phyloP scores from a whole-genome alignment of 2,329 filamentous ascomycete species.

The Coccinonectria pachysandricola region DNA sequence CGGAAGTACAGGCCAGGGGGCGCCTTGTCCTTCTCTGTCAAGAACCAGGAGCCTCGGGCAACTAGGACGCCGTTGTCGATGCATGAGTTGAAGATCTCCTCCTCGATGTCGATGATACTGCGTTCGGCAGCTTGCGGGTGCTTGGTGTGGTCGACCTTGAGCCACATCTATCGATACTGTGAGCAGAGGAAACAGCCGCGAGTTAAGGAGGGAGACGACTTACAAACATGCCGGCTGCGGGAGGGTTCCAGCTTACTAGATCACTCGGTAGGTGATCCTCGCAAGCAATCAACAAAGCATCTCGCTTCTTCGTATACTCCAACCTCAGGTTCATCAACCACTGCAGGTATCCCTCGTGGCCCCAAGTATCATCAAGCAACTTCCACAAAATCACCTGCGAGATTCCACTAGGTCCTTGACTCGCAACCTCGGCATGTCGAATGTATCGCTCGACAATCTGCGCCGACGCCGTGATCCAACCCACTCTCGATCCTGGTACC shows the following conservation, averaged over 20 bases:
- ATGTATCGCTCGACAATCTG: conserved; percentile 77
- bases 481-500: conserved; percentile 67
- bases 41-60: conserved; percentile 85
- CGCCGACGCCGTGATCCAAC: conserved; percentile 82
- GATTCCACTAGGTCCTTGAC: conserved; percentile 77
- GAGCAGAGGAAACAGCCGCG: too few species aligned
- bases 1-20: conserved; percentile 71
- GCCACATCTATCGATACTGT: conserved; percentile 58
- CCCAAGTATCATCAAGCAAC: conserved; percentile 88
- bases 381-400: conserved; percentile 79
- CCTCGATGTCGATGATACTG: conserved; percentile 59
- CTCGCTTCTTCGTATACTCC: conserved; percentile 70
- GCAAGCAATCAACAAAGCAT: conserved; percentile 70
- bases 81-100: conserved; percentile 71
- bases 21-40: conserved; percentile 54
- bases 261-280: conserved; percentile 64
- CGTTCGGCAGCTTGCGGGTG: conserved; percentile 51
- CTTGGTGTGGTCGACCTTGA: conserved; percentile 54
- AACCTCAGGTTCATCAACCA: conserved; percentile 78
- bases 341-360: conserved; percentile 76
- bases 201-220: too few species aligned
- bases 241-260: conserved; percentile 69
- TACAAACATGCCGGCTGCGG: conserved; percentile 90
- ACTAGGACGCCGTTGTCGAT: conserved; percentile 71
- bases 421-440: conserved; percentile 72